Conservation (phyloP, 129 eudicot genomes). For the Pseudognaphalium luteoalbum region DNA sequence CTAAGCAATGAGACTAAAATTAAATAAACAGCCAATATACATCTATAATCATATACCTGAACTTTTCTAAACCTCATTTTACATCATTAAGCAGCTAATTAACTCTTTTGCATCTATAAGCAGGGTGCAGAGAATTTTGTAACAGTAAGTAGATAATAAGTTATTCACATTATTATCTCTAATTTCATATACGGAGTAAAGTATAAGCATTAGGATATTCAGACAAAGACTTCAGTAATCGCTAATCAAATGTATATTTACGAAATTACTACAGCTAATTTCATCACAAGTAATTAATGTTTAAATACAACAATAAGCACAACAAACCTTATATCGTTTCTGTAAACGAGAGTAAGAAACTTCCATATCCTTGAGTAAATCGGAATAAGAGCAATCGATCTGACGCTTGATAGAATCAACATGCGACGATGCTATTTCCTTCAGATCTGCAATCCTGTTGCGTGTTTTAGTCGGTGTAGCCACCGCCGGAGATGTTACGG, state of each 20-base stretch:
- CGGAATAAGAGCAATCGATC: conserved; percentile 55
- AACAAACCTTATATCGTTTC: conserved; percentile 59
- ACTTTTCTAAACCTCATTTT: neutral
- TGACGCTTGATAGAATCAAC: conserved; percentile 58
- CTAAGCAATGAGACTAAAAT: neutral
- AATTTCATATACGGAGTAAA: too few species aligned
- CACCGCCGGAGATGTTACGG: conserved; percentile 28
- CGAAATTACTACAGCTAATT: neutral
- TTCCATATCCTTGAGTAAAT: conserved; percentile 57
- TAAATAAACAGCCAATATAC: neutral
- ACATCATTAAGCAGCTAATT: neutral
- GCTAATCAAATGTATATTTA: neutral
- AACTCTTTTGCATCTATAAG: neutral
- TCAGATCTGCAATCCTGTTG: conserved; percentile 58
- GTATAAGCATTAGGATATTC: neutral
- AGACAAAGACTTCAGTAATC: neutral
- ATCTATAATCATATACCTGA: neutral
- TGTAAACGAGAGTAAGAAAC: conserved; percentile 66
- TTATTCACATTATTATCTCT: neutral
- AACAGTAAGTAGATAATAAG: neutral
- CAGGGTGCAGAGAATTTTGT: neutral
- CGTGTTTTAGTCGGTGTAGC: conserved; percentile 28
- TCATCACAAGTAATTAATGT: neutral
- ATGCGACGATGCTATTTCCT: conserved; percentile 50
- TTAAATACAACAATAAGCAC: neutral